Base-by-base conservation (phyloP, 371 early-diverging fungal genomes). In the Coemansia sp. region DNA sequence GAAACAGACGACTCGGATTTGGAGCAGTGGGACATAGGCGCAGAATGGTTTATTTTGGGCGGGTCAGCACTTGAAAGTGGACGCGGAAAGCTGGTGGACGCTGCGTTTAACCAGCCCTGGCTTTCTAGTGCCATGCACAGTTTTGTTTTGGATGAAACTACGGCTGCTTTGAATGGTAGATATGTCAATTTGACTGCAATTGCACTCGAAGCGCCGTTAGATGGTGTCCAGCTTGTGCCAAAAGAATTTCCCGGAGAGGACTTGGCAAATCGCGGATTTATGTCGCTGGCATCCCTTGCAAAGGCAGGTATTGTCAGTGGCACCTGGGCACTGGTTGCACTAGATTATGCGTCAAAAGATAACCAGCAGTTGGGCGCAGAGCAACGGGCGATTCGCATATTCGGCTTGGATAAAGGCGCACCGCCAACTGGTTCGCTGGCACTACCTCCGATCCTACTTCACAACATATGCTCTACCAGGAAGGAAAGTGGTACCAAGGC, bases 301-400 rank as follows among this genome's bases (percentile, higher is more conserved):
- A 82, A 74, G 18, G 82, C 86, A 27, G 85, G 88, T 26, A 85
- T 89, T 8, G 85, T 89, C 39, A 91, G 92, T 63, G 92, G 92
- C 5, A 87, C 89, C 66, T 91, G 92, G 92, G 85, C 70, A n/a
- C 50, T 69, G n/a, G 53, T 82, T 26, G 51, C 59, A 5, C 48
- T 64, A 4, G 40, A 10, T 71, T 69, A 8, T 14, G 59, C 29
- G 14, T 16, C 40, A 58, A 4, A 7, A 4, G 29, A 8, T 34
- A 11, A 21, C 11, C 56, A 18, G 10, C 10, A 8, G 3, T 3
- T 22, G 8, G 10, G 68, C 69, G 13, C 21, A 13, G 54, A 80
- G 64, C 53, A 72, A 68, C 51, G 80, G 72, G 66, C 81, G 61
- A 82, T 82, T 45, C 78, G 85, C 22, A 64, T 85, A 16, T 84